Evolutionary conservation across 495 filamentous ascomycete genomes (phyloP), one percentile per base, ranked within the genome.

Genomic region (Rusavskia elegans): DNA sequence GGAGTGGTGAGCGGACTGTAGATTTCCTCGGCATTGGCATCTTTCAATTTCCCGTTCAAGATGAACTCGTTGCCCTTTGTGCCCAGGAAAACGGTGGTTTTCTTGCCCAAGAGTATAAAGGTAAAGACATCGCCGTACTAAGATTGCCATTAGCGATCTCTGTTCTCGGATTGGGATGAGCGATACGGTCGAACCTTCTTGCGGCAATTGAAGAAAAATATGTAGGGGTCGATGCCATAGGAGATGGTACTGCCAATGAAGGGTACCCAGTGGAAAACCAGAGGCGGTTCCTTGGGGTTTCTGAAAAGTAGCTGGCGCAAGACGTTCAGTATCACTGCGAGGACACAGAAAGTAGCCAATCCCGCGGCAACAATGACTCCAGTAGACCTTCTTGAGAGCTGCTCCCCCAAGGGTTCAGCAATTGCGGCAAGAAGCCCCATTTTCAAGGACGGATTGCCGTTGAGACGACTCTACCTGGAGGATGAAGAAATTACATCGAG

Each of bases 261-360:
- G 7, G 87, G 87, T 59, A 90, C 76, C 79, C 79, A 89, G 68
- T 89, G 84, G 59, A 89, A 93, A 36, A 93, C 84, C 13, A 90
- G 55, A 3, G 87, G 87, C 9, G 87, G 87, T 61, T 88, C 83
- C 61, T 81, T 80, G 42, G 74, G 72, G 53, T 82, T 82, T 63
- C 73, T 79, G 63, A 84, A 80, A 49, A 88, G 66, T 3, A 85
- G 50, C 59, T 92, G 86, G 14, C 71, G 66, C 38, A 82, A 46
- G 42, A 89, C 75, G 61, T 89, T 88, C 57, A 82, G 35, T 37
- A 81, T 51, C 19, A 89, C 73, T 1, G 70, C 55, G 29, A 83
- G 27, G 35, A 78, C 64, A 27, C 80, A 27, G 25, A 59, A 51
- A 37, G 45, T 39, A 25, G 39, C n/a, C 30, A 52, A 40, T 4